Percentiles rank a stretch among this genome's conserved stretches.
These are phyloP conservation scores for Aspergillus campestris DNA, from an alignment of 495 filamentous ascomycete genomes.

Conservation along the genomic window DNA sequence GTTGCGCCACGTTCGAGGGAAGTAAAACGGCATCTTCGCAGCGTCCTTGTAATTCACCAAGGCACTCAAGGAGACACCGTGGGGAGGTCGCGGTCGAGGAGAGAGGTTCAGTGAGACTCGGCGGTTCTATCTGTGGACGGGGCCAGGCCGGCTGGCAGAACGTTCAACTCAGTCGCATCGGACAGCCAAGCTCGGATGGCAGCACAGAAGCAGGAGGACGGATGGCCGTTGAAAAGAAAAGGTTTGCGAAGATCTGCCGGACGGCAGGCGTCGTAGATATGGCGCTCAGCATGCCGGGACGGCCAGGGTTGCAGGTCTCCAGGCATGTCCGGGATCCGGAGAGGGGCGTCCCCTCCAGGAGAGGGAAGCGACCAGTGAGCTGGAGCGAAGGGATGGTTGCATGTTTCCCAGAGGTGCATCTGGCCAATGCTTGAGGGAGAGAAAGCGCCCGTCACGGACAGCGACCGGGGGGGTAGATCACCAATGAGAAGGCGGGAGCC, in stretches of 20 bases:
- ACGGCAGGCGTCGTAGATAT: slow-evolving; percentile 10
- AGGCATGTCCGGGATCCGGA: slow-evolving; percentile 19
- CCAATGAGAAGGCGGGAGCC: slow-evolving; percentile 27
- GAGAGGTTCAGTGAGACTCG: neutral
- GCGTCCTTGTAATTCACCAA: neutral
- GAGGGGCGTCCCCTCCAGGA: slow-evolving; percentile 18
- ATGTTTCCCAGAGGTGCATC: slow-evolving; percentile 30
- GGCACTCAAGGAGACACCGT: neutral
- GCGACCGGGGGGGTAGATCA: slow-evolving; percentile 12
- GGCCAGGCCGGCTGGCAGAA: slow-evolving; percentile 38
- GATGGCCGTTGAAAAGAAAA: slow-evolving; percentile 10
- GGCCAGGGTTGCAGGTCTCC: slow-evolving; percentile 10
- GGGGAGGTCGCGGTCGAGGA: neutral
- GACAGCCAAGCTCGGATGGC: slow-evolving; percentile 9
- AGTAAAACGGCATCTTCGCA: slow-evolving; percentile 8
- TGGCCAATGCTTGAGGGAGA: slow-evolving; percentile 32
- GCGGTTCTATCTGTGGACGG: slow-evolving; percentile 1
- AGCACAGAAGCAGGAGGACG: slow-evolving; percentile 11
- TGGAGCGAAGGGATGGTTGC: slow-evolving; percentile 11
- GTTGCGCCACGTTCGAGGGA: slow-evolving; percentile 54
- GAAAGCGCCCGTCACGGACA: slow-evolving; percentile 31
- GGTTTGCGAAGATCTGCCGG: slow-evolving; percentile 7
- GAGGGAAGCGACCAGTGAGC: slow-evolving; percentile 19
- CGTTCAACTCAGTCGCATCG: slow-evolving; percentile 25
- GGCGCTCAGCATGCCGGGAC: slow-evolving; percentile 7